These are phyloP conservation scores for Conidiobolus incongruus DNA, from an alignment of 371 early-diverging fungal genomes.

Conservation along the genomic window DNA sequence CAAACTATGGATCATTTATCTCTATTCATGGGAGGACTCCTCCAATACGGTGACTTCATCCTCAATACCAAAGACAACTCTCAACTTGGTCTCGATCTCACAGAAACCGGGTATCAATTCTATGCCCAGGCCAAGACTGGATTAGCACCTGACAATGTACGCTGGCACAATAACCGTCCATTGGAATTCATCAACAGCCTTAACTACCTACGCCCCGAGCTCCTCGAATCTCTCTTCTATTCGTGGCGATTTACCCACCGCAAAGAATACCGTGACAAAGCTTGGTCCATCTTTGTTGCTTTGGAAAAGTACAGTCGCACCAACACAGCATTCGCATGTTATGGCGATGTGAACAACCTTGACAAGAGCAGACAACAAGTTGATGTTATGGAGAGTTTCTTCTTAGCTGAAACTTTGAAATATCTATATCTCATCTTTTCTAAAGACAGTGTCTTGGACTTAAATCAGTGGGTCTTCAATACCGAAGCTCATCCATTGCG, in stretches of 20 bases:
- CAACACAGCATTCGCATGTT: neutral
- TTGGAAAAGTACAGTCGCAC: neutral
- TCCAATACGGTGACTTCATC: conserved; percentile 45
- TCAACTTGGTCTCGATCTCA: neutral
- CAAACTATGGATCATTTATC: conserved; percentile 82
- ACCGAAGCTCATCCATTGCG: conserved; percentile 36
- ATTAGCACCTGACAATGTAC: neutral
- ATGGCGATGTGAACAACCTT: neutral
- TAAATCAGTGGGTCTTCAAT: conserved; percentile 64
- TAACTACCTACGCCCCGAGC: conserved; percentile 17
- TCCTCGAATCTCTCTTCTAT: conserved; percentile 50
- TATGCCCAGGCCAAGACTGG: neutral
- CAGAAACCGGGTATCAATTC: conserved; percentile 6
- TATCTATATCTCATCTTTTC: conserved; percentile 79
- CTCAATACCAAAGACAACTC: neutral
- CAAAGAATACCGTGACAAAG: conserved; percentile 43
- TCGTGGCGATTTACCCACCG: conserved; percentile 51
- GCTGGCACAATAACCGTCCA: too few relatives aligned
- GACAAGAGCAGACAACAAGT: conserved; percentile 12
- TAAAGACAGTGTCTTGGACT: conserved; percentile 29
- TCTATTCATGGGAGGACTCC: conserved; percentile 71
- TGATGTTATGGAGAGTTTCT: conserved; percentile 55
- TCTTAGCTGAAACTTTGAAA: conserved; percentile 80
- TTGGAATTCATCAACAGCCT: neutral
- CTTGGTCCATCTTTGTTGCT: conserved; percentile 16